A percentile compares a stretch with the other conserved stretches of the same genome.
These are phyloP conservation scores for Fistulifera solaris DNA, from an alignment of 108 stramenopile species.

Conservation along the genomic window DNA sequence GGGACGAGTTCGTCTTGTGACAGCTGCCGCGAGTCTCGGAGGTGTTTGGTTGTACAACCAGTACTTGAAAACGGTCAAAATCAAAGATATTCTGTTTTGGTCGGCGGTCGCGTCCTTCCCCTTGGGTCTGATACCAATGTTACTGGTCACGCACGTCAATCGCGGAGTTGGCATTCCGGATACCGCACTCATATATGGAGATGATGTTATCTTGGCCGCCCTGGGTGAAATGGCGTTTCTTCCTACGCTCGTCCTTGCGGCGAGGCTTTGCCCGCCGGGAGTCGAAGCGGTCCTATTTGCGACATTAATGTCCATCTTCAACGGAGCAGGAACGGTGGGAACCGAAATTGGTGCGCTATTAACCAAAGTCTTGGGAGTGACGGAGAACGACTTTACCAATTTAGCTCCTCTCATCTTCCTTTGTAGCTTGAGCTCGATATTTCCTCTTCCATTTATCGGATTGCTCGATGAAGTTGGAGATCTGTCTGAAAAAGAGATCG, in stretches of 20 bases:
- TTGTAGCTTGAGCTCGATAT: conserved; percentile 82
- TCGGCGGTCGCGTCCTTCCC: conserved; percentile 61
- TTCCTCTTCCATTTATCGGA: conserved; percentile 81
- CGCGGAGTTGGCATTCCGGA: conserved; percentile 84
- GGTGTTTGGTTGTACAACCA: conserved; percentile 79
- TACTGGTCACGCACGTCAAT: conserved; percentile 84
- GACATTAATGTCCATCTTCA: conserved; percentile 89
- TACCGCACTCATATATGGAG: conserved; percentile 86
- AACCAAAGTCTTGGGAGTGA: conserved; percentile 79
- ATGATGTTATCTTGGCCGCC: conserved; percentile 80
- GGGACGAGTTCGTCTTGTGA: conserved; percentile 79
- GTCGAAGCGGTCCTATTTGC: conserved; percentile 93
- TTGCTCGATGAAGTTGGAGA: conserved; percentile 69
- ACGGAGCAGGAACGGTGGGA: conserved; percentile 81
- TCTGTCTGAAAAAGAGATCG: conserved; percentile 65
- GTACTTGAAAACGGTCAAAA: conserved; percentile 37
- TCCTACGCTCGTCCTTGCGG: conserved; percentile 90
- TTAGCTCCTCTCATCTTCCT: conserved; percentile 73
- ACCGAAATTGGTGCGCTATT: conserved; percentile 84
- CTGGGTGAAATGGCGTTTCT: conserved; percentile 91
- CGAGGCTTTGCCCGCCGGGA: conserved; percentile 85
- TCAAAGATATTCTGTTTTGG: conserved; percentile 83
- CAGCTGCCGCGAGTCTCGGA: conserved; percentile 68
- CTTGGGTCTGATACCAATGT: conserved; percentile 64
- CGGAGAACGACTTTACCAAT: conserved; percentile 82